Evolutionary conservation across 2,329 filamentous ascomycete genomes (phyloP).

Genomic region (Cladosporium sp.): DNA sequence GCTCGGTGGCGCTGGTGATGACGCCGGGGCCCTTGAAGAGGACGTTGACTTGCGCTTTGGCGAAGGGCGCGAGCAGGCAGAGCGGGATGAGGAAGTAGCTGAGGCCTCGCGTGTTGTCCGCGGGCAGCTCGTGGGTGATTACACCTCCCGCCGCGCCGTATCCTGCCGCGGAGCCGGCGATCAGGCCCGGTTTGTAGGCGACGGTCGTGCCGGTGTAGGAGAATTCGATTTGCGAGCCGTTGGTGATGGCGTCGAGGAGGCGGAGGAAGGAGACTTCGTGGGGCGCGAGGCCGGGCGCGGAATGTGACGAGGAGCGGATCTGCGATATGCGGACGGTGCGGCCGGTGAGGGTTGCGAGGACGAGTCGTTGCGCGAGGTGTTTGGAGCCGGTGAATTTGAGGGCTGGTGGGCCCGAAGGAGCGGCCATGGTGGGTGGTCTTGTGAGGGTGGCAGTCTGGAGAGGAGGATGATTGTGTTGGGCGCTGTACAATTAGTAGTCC

Average conservation of each 20-base stretch:
- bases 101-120: constrained; percentile 72
- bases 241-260: constrained; percentile 89
- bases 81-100: constrained; percentile 90
- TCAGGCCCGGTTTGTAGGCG: constrained; percentile 85
- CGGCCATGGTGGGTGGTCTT: constrained; percentile 22
- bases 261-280: constrained; percentile 96
- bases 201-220: constrained; percentile 94
- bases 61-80: constrained; percentile 87
- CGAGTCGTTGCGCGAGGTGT: constrained; percentile 75
- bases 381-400: constrained; percentile 72
- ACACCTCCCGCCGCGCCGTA: constrained; percentile 70
- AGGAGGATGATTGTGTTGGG: too few species aligned
- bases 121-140: constrained; percentile 74
- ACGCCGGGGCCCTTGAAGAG: constrained; percentile 87
- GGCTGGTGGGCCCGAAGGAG: constrained; percentile 24
- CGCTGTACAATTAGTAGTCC: not conserved
- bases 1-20: constrained; percentile 80
- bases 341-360: constrained; percentile 88
- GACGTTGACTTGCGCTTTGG: constrained; percentile 86
- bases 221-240: constrained; percentile 91
- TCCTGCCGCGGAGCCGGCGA: constrained; percentile 77
- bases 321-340: constrained; percentile 86
- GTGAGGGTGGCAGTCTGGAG: too few species aligned
- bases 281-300: constrained; percentile 80
- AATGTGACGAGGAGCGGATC: constrained; percentile 82